These are phyloP conservation scores for Suhomyces sp. DNA, from an alignment of 805 yeast species.

Conservation along the genomic window DNA sequence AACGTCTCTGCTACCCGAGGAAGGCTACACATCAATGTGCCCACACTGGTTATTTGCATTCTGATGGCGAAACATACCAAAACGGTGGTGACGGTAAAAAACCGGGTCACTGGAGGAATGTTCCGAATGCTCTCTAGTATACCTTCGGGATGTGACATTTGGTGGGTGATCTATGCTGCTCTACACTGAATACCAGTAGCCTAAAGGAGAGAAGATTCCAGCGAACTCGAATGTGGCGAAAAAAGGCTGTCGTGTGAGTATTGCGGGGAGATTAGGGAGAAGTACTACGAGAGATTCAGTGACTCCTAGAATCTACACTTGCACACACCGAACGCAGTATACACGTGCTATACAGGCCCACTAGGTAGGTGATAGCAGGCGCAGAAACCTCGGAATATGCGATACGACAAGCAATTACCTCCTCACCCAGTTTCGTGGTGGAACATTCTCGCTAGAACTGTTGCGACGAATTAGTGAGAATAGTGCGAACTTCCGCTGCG, in stretches of 20 bases:
- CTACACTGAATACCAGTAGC: not conserved
- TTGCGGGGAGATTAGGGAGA: not conserved
- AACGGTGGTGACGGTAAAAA: conserved; percentile 48
- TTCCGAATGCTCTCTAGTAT: conserved; percentile 19
- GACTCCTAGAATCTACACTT: not conserved
- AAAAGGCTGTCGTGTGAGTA: not conserved
- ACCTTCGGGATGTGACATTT: conserved; percentile 2
- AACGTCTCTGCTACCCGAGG: not conserved
- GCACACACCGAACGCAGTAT: not conserved
- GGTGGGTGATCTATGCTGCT: not conserved
- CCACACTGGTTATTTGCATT: conserved; percentile 5
- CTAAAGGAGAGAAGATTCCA: not conserved
- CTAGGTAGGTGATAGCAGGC: too few species aligned
- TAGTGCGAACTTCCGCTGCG: not conserved
- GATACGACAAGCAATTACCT: not conserved
- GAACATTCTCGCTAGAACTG: not conserved
- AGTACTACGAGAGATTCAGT: not conserved
- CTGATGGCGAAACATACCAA: conserved; percentile 19
- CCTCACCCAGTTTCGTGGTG: not conserved
- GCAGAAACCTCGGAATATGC: not conserved
- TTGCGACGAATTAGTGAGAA: not conserved
- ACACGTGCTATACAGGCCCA: too few species aligned
- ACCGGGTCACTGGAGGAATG: conserved; percentile 64
- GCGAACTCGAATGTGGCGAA: not conserved
- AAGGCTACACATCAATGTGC: conserved; percentile 11